phyloP scores from a whole-genome alignment of 345 rosid genomes.

The Mercurialis annua region DNA sequence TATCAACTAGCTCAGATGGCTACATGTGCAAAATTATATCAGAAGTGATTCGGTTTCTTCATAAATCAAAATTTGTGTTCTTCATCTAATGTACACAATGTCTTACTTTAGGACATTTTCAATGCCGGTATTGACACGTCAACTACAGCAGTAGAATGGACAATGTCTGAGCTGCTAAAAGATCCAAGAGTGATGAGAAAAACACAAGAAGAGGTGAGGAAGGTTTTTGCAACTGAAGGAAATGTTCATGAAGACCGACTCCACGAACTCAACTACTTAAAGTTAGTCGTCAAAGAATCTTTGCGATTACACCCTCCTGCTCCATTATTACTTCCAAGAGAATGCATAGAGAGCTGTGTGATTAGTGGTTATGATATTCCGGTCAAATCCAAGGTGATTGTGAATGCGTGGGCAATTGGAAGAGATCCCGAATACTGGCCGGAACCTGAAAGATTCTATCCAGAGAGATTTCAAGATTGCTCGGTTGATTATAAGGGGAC shows the following conservation, averaged over 20 bases:
- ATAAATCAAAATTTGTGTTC: too few species aligned
- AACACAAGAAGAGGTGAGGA: too few species aligned
- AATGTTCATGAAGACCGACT: background rate
- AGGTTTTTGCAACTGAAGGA: too few species aligned
- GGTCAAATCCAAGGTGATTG: background rate
- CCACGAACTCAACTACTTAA: background rate
- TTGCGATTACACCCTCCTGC: too few species aligned
- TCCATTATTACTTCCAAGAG: background rate
- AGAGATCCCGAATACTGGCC: background rate
- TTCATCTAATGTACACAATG: too few species aligned
- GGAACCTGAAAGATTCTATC: background rate
- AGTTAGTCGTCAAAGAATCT: too few species aligned
- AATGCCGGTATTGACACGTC: background rate
- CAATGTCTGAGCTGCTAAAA: slow-evolving; percentile 10
- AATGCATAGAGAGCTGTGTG: background rate
- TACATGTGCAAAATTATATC: too few species aligned
- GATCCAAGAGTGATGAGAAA: background rate
- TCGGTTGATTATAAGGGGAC: background rate
- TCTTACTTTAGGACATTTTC: slow-evolving; percentile 7
- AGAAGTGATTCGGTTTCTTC: too few species aligned
- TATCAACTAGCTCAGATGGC: too few species aligned
- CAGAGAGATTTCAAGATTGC: slow-evolving; percentile 3
- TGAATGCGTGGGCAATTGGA: slow-evolving; percentile 5
- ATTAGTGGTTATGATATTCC: slow-evolving; percentile 8
- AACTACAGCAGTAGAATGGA: background rate